These are phyloP conservation scores for Fusarium sp. DNA, from an alignment of 2,329 filamentous ascomycete genomes.

Conservation along the genomic window DNA sequence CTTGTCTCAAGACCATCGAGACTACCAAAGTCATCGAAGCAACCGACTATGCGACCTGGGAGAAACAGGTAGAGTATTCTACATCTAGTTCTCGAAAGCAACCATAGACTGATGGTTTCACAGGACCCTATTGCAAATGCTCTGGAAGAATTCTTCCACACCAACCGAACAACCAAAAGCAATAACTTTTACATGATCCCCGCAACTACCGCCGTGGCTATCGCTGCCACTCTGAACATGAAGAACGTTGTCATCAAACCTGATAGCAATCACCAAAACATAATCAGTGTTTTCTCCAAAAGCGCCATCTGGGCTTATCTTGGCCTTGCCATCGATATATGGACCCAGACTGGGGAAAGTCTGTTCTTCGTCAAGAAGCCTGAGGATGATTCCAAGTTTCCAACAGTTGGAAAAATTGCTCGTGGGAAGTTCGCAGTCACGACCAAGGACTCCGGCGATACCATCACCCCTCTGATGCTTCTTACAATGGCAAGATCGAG, in stretches of 20 bases:
- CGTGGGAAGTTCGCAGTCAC: not conserved
- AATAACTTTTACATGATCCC: not conserved
- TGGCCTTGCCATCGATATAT: constrained; percentile 2
- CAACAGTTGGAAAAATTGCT: not conserved
- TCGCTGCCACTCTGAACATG: constrained; percentile 3
- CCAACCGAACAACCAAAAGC: not conserved
- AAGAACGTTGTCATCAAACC: not conserved
- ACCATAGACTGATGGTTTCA: not conserved
- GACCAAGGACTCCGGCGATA: not conserved
- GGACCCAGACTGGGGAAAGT: not conserved
- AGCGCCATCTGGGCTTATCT: constrained; percentile 6
- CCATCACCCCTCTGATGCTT: not conserved
- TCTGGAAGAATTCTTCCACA: not conserved
- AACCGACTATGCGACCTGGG: constrained; percentile 6
- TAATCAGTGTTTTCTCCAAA: not conserved
- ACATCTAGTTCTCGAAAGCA: not conserved
- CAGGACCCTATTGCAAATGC: not conserved
- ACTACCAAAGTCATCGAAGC: constrained; percentile 4
- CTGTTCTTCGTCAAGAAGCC: constrained; percentile 9
- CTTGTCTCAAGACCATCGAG: constrained; percentile 1
- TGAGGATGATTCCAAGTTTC: not conserved
- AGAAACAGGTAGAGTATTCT: not conserved
- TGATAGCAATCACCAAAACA: not conserved
- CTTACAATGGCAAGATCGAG: not conserved
- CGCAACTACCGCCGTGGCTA: constrained; percentile 3